A percentile compares a stretch with the other conserved stretches of the same genome.
Conservation (phyloP, 2,329 filamentous ascomycete species). For the Endothia cerciana region DNA sequence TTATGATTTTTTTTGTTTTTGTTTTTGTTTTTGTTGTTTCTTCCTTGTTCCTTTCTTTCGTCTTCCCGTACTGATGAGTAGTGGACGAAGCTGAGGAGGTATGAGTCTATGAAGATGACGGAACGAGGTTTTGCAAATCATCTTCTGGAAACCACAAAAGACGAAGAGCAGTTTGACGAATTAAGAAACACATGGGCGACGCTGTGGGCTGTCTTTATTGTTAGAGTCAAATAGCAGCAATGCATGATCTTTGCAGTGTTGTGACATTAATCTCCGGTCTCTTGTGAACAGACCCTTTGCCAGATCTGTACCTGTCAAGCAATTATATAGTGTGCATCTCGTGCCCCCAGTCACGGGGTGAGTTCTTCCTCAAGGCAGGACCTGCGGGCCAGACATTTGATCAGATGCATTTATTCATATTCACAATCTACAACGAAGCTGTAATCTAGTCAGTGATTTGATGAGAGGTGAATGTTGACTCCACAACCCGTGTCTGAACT, state of each 20-base stretch:
- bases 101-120: conserved; percentile 2
- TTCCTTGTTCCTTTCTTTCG: not conserved
- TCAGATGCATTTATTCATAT: too few species aligned
- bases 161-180: not conserved
- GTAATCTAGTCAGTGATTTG: not conserved
- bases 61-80: not conserved
- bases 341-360: too few species aligned
- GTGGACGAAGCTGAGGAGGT: conserved; percentile 2
- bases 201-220: not conserved
- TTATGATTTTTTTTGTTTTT: conserved; percentile 1
- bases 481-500: too few species aligned
- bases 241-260: conserved; percentile 1
- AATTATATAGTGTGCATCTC: too few species aligned
- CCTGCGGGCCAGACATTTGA: not conserved
- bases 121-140: conserved; percentile 8
- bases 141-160: not conserved
- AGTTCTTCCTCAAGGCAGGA: too few species aligned
- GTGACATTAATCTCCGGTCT: not conserved
- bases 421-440: not conserved
- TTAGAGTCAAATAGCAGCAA: conserved; percentile 19
- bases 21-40: conserved; percentile 4
- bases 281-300: not conserved
- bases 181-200: too few species aligned
- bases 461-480: too few species aligned
- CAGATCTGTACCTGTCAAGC: too few species aligned